Evolutionary conservation across 1,139 yeast genomes (phyloP).

Genomic region (Meyerozyma guilliermondii): DNA sequence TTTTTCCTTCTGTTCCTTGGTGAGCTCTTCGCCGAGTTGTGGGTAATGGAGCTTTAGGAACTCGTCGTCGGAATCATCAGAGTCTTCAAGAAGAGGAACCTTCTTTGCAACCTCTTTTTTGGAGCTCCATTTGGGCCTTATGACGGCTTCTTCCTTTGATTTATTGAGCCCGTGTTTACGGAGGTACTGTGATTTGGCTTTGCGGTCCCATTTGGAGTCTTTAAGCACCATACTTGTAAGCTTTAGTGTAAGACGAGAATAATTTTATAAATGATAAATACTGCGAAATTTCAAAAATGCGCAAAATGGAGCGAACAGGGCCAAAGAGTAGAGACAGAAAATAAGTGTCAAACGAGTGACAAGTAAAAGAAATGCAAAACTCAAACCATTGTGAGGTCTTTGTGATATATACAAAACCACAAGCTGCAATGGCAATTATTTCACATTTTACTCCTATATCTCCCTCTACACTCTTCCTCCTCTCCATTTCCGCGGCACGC

Average conservation of each 20-base stretch:
- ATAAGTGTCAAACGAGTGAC: no score
- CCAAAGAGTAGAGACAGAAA: no score
- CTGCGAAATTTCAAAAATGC: neutral
- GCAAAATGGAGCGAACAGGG: neutral
- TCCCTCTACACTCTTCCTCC: no score
- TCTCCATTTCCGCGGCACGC: no score
- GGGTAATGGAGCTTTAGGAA: conserved; percentile 41
- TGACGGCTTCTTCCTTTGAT: conserved; percentile 9
- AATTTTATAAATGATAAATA: neutral
- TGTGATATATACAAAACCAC: no score
- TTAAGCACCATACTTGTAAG: conserved; percentile 32
- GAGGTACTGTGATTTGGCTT: conserved; percentile 36
- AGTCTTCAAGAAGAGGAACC: conserved; percentile 8
- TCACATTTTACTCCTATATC: no score
- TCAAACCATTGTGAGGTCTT: no score
- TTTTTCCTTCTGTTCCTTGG: conserved; percentile 32
- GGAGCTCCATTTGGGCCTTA: conserved; percentile 33
- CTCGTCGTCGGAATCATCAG: conserved; percentile 35
- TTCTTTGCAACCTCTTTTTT: conserved; percentile 16
- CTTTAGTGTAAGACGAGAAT: neutral
- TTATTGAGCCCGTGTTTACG: conserved; percentile 34
- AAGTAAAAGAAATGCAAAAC: no score
- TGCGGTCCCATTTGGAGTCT: conserved; percentile 43
- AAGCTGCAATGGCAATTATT: no score
- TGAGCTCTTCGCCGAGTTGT: conserved; percentile 27